Percentiles rank a stretch among this genome's conserved stretches.
These are phyloP conservation scores for Amphibolis antarctica DNA, from an alignment of 106 monocot genomes.

Conservation along the genomic window DNA sequence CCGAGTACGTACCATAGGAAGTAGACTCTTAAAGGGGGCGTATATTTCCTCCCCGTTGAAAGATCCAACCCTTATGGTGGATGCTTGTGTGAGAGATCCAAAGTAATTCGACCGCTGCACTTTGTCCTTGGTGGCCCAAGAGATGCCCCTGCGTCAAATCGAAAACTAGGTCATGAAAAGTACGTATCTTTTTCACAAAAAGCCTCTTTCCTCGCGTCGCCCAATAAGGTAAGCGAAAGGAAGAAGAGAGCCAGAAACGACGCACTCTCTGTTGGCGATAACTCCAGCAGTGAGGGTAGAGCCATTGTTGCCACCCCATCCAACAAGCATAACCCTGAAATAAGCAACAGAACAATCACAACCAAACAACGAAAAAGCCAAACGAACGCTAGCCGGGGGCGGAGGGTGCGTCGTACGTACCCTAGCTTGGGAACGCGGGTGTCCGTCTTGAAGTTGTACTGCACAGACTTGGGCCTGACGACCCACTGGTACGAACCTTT, in stretches of 20 bases:
- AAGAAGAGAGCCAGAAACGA: neutral
- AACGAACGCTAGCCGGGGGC: neutral
- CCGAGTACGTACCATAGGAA: slow-evolving; percentile 64
- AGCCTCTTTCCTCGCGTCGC: neutral
- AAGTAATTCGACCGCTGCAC: slow-evolving; percentile 91
- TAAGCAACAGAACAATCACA: neutral
- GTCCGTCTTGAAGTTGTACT: slow-evolving; percentile 75
- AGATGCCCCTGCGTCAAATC: slow-evolving; percentile 65
- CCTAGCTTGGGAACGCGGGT: slow-evolving; percentile 79
- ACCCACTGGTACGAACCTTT: slow-evolving; percentile 73
- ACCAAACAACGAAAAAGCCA: neutral
- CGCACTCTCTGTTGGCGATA: slow-evolving; percentile 91
- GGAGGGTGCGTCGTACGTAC: slow-evolving; percentile 19
- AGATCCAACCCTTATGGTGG: slow-evolving; percentile 77
- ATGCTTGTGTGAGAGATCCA: slow-evolving; percentile 88
- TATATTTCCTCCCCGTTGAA: slow-evolving; percentile 95
- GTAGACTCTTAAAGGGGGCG: slow-evolving; percentile 93
- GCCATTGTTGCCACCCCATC: slow-evolving; percentile 99
- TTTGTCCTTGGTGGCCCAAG: slow-evolving; percentile 95
- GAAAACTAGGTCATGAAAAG: too few relatives aligned
- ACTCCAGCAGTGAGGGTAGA: slow-evolving; percentile 87
- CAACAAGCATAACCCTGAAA: slow-evolving; percentile 81
- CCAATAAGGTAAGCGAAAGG: neutral
- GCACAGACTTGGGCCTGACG: slow-evolving; percentile 73
- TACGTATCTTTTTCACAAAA: too few relatives aligned